Evolutionary conservation across 345 rosid genomes (phyloP), one percentile per base, ranked within the genome.

Genomic region (Adansonia digitata): DNA sequence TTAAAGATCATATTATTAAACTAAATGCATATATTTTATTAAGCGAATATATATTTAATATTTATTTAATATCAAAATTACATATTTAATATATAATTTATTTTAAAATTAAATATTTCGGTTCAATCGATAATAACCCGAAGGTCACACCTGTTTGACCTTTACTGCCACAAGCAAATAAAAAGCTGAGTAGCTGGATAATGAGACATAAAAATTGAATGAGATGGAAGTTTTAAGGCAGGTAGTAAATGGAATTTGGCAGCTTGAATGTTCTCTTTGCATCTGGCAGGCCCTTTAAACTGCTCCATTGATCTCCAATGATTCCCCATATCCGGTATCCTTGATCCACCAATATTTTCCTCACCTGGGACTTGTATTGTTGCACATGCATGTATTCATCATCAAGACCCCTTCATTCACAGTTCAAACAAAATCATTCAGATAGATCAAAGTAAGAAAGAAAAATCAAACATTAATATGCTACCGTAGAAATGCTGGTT

Each of bases 281-380:
- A 69, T 26, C 39, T 1, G 96, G 94, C 48, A 84, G 89, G 14
- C 98, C 97, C 37, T 78, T 77, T 9, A 94, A 73, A 40, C 96
- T 92, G 84, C 91, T 91, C 92, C 90, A 90, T 52, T 94, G 98
- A 67, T 90, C 94, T 73, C 92, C 96, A 75, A 88, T 76, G 63
- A 86, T 88, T 59, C 91, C 97, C 96, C 92, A 90, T 1, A 94
- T 86, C 74, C 94, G 84, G 82, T 88, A 94, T 24, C 96, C 96
- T 75, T 85, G 85, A 51, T 81, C 72, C 65, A 63, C 80, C 52
- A 94, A 43, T 74, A 60, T 82, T 65, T 80, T 70, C 75, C 97
- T 91, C 74, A 51, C 92, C 75, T 84, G 76, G 20, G 86, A 64
- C 82, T 85, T 93, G 90, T 86, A 93, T 59, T 84, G 86, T 64